These are phyloP conservation scores for Diutina neorugosa DNA, from an alignment of 1,139 yeast species.

Conservation along the genomic window DNA sequence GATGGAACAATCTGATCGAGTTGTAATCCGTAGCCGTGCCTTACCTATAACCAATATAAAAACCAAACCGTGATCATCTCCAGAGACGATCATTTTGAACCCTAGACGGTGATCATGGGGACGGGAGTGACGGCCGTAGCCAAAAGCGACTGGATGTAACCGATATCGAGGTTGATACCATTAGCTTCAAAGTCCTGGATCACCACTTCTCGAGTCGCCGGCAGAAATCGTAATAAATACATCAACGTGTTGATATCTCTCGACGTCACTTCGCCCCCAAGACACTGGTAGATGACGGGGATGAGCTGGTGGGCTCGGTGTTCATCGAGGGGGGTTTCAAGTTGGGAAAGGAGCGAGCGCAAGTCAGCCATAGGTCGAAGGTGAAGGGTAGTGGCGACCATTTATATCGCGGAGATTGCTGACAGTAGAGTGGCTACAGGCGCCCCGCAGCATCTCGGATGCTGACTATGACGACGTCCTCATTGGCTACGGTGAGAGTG, in stretches of 20 bases:
- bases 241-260: neutral
- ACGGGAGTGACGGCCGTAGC: neutral
- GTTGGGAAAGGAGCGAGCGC: neutral
- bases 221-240: slow-evolving; percentile 1
- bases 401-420: neutral
- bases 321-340: slow-evolving; percentile 3
- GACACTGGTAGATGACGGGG: neutral
- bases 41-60: too few species aligned
- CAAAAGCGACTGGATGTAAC: neutral
- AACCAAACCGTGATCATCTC: too few species aligned
- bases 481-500: neutral
- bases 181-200: neutral
- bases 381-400: neutral
- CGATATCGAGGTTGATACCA: neutral
- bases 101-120: neutral
- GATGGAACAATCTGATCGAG: too few species aligned
- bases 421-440: neutral
- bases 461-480: neutral
- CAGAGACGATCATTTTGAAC: too few species aligned
- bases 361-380: neutral
- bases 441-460: slow-evolving; percentile 1
- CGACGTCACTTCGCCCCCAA: neutral
- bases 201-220: slow-evolving; percentile 3
- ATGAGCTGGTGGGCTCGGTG: neutral
- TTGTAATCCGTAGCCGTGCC: too few species aligned